Evolutionary conservation across 2,329 filamentous ascomycete species (phyloP), one percentile per base, ranked within the genome.

Genomic region (Penicillium sp.): DNA sequence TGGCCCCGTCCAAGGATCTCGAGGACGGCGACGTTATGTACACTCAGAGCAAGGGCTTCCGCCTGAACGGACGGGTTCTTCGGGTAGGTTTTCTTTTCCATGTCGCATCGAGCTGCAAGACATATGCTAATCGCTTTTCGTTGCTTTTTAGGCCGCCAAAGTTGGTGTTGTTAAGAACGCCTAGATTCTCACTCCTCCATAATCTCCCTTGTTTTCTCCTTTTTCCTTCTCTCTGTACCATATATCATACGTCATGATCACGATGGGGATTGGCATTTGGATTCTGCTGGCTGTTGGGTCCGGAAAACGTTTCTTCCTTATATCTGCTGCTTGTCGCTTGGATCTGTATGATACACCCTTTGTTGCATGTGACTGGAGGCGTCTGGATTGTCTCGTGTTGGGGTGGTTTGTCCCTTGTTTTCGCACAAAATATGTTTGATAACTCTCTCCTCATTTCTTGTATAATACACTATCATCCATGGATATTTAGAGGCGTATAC

Each of bases 11-110:
- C 80, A 84, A 87, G 52, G 92, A 86, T 66, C 96, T 96, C 83
- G 90, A 96, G 76, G 87, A 98, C 70, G 91, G 91, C 67, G 90
- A 87, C 55, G 90, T 97, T 70, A 95, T 98, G 80, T 87, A 89
- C 74, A 91, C 91, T 49, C 93, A 98, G 83, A 90, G 91, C 77
- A 98, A 96, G 83, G 95, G 95, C 53, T 99, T 96, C 82, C 87
- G 86, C 77, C 85, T 98, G 63, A 98, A 99, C 74, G 93, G 93
- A 58, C 84, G 95, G 60, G 84, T 96, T 56, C 78, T 99, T 70
- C 86, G 95, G 75, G 82, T 82, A 70, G 69, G 77, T 72, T 52
- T 19, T 44, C 37, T 48, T 19, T 45, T 33, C 47, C 24, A 6
- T 16, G 5, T 21, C 16, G 14, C 14, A 47, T 39, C 27, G 6